phyloP scores from a whole-genome alignment of 306 rosid genomes.

The Phaseolus lunatus region DNA sequence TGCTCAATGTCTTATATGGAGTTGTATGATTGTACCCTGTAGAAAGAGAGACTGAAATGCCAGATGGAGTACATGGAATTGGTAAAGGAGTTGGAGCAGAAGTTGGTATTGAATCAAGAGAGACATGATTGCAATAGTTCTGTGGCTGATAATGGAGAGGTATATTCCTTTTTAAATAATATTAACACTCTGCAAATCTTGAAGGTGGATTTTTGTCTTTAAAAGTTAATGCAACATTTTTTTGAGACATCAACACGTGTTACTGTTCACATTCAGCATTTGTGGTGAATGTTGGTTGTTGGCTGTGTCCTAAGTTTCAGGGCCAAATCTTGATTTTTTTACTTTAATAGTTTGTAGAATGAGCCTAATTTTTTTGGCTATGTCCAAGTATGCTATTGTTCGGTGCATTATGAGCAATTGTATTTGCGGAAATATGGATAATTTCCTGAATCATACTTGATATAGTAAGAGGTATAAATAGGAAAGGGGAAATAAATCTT shows the following conservation, averaged over 20 bases:
- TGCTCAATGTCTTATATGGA: constrained; percentile 32
- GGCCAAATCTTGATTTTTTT: constrained; percentile 13
- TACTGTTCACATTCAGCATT: not conserved
- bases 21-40: constrained; percentile 46
- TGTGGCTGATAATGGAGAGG: constrained; percentile 64
- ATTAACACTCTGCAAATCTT: constrained; percentile 15
- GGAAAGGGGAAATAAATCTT: too few species aligned
- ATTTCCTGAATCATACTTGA: too few species aligned
- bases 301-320: not conserved
- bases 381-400: constrained; percentile 14
- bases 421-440: too few species aligned
- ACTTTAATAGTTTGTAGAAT: constrained; percentile 15
- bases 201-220: constrained; percentile 18
- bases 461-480: too few species aligned
- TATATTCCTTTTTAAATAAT: constrained; percentile 55
- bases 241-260: not conserved
- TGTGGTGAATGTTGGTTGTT: not conserved
- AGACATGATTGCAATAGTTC: constrained; percentile 57
- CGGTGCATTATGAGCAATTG: not conserved
- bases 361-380: constrained; percentile 9
- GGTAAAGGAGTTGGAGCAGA: constrained; percentile 94
- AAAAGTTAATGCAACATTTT: constrained; percentile 16
- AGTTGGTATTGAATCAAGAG: constrained; percentile 82
- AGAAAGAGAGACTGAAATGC: constrained; percentile 91
- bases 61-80: constrained; percentile 98